These are phyloP conservation scores for Aspergillus cejpii DNA, from an alignment of 2,329 filamentous ascomycete species.

Conservation along the genomic window DNA sequence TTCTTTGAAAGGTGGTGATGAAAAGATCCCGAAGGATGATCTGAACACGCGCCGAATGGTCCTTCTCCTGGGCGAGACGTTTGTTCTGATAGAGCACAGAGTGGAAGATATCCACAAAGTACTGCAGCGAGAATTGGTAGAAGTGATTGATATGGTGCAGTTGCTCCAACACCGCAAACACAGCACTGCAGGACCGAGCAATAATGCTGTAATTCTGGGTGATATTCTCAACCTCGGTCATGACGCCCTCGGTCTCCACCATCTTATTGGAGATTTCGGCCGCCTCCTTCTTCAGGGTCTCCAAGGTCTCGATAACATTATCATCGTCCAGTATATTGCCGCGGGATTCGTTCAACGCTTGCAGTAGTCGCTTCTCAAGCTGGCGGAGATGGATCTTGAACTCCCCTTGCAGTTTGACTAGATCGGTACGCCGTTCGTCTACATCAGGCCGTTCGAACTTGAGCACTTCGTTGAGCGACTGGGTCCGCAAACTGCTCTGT, in stretches of 20 bases:
- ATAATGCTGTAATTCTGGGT: constrained; percentile 91
- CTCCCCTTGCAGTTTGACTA: constrained; percentile 97
- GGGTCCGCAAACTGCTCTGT: constrained; percentile 95
- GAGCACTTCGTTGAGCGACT: constrained; percentile 93
- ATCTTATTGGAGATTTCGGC: constrained; percentile 96
- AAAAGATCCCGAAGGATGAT: constrained; percentile 90
- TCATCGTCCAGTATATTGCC: constrained; percentile 98
- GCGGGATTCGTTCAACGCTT: constrained; percentile 92
- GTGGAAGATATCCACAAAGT: constrained; percentile 97
- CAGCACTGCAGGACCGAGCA: constrained; percentile 89
- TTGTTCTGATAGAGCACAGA: constrained; percentile 77
- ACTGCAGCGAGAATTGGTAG: constrained; percentile 98
- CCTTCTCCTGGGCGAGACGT: constrained; percentile 60
- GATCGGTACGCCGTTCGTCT: constrained; percentile 88
- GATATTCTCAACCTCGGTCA: constrained; percentile 95
- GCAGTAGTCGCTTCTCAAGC: constrained; percentile 85
- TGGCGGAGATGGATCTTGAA: constrained; percentile 97
- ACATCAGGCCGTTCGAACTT: constrained; percentile 97
- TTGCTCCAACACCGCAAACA: constrained; percentile 94
- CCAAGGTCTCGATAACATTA: constrained; percentile 93
- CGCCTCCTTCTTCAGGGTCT: constrained; percentile 95
- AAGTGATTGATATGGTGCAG: constrained; percentile 98
- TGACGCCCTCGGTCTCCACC: constrained; percentile 91
- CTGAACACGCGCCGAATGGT: constrained; percentile 74
- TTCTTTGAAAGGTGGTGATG: constrained; percentile 83